Evolutionary conservation across 2,329 filamentous ascomycete species (phyloP), one percentile per base, ranked within the genome.

Genomic region (Hymenoscyphus occultus): DNA sequence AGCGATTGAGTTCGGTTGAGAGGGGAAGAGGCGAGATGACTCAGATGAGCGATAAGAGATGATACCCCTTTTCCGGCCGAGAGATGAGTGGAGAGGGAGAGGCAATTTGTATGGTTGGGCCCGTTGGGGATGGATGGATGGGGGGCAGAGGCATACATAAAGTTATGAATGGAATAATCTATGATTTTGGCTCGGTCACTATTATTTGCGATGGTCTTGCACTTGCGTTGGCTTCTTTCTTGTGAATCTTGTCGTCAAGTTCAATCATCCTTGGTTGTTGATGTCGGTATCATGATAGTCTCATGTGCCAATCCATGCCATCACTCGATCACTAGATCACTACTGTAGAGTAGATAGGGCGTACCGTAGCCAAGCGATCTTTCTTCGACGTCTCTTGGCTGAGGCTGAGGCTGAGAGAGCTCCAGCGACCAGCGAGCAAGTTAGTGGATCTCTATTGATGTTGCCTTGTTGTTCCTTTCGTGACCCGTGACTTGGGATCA

Each of bases 41-140:
- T 19, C 58, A 63, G 61, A 61, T 39, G 59, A 66, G 63, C 59
- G 60, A 67, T 64, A 59, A 28, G 28, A 28, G 60, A 62, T 62
- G 60, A 62, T 62, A 62, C 65, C 65, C 65, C 39, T 62, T 60
- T 56, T 60, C 10, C 45, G 28, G 48, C 14, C 19, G 45, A 32
- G 56, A 40, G n/a, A 42, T 45, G 31, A 39, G 19, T 42, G 32
- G 45, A 56, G 40, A 45, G 22, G 22, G 22, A 22, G 22, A 22
- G 22, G 22, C 22, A 22, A 22, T 22, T 22, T 22, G 22, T 22
- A 22, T 22, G 22, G 22, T 22, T 22, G 32, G 7, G 32, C 32
- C 5, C 5, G 32, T 35, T 35, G 32, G 5, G 32, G 32, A 35
- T 35, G 32, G 32, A 35, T 35, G 32, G 32, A 35, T 35, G 32